A percentile compares a stretch with the other conserved stretches of the same genome.
Conservation (phyloP, 2,329 filamentous ascomycete species). For the Magnaporthiopsis incrustans region DNA sequence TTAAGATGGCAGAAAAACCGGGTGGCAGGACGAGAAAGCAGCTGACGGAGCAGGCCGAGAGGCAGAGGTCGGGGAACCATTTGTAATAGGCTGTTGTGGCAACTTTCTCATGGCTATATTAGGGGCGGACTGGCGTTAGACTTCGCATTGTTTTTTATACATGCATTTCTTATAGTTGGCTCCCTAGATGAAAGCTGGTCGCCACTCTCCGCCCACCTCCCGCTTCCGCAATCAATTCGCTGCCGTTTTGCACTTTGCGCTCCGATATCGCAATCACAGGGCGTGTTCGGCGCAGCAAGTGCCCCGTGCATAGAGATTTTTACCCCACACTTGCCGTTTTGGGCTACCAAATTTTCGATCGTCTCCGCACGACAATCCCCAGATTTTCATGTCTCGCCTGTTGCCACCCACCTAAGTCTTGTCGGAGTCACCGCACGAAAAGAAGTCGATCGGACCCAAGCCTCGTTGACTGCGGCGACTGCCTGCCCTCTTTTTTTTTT, state of each 20-base stretch:
- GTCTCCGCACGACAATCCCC: background rate
- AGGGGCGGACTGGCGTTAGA: too few relatives aligned
- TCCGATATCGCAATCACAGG: slow-evolving; percentile 1
- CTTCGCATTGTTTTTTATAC: too few relatives aligned
- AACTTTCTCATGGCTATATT: too few relatives aligned
- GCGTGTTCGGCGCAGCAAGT: background rate
- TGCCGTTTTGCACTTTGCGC: background rate
- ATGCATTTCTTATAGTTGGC: too few relatives aligned
- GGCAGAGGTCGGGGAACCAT: too few relatives aligned
- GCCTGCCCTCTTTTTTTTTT: background rate
- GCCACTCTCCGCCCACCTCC: background rate
- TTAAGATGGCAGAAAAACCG: too few relatives aligned
- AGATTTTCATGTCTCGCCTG: background rate
- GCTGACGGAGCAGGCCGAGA: too few relatives aligned
- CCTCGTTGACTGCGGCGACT: background rate
- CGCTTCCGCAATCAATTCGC: background rate
- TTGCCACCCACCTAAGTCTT: background rate
- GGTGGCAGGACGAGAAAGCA: too few relatives aligned
- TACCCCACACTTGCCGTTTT: slow-evolving; percentile 1
- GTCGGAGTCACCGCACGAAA: background rate
- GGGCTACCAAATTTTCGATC: background rate
- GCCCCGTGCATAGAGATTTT: background rate
- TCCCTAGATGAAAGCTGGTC: background rate
- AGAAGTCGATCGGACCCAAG: background rate
- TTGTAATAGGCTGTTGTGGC: too few relatives aligned